Conservation (phyloP, 768 basidiomycete species). For the Podaxis mareebaensis region DNA sequence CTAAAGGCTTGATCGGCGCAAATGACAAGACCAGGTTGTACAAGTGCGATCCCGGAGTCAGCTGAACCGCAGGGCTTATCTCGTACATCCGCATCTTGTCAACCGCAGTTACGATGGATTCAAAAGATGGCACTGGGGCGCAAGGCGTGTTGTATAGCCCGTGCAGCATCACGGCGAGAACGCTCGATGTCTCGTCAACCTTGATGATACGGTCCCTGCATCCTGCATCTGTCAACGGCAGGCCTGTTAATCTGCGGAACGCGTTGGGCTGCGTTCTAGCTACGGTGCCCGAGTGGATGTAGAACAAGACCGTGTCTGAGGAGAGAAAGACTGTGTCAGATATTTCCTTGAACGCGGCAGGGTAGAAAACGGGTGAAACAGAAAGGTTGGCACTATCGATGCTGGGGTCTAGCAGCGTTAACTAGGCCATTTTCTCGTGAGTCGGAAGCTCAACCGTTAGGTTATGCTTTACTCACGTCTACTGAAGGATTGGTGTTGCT, state of each 20-base stretch:
- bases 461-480: background rate
- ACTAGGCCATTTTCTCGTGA: background rate
- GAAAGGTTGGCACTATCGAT: slow-evolving; percentile 2
- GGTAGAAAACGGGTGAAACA: slow-evolving; percentile 19
- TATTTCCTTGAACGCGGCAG: background rate
- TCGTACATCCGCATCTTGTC: slow-evolving; percentile 18
- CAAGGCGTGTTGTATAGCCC: slow-evolving; percentile 17
- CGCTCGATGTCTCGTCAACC: slow-evolving; percentile 8
- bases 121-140: slow-evolving; percentile 12
- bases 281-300: slow-evolving; percentile 15
- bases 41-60: slow-evolving; percentile 4
- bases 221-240: slow-evolving; percentile 1
- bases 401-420: background rate
- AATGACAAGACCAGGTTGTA: slow-evolving; percentile 18
- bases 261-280: slow-evolving; percentile 14
- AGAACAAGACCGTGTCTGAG: slow-evolving; percentile 19
- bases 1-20: slow-evolving; percentile 15
- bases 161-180: slow-evolving; percentile 19
- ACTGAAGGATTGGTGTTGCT: background rate
- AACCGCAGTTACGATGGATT: slow-evolving; percentile 14
- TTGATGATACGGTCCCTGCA: slow-evolving; percentile 8
- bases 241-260: slow-evolving; percentile 9
- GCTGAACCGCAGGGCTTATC: slow-evolving; percentile 8
- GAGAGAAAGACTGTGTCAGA: slow-evolving; percentile 18
- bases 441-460: background rate